Evolutionary conservation across 2,329 filamentous ascomycete genomes (phyloP).

Genomic region (Stachybotrys chlorohalonatus): DNA sequence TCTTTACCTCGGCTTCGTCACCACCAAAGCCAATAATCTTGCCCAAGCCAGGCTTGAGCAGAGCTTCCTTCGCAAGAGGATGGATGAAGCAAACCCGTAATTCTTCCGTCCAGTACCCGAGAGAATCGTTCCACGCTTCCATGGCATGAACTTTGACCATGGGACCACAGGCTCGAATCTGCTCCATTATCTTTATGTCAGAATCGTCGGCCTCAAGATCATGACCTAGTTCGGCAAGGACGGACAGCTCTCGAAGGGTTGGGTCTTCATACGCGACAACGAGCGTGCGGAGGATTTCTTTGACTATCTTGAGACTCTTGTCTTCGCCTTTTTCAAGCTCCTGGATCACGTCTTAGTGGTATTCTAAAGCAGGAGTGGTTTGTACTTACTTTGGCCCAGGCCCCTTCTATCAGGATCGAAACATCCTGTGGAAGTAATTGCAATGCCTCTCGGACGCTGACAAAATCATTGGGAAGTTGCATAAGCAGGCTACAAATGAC

Average conservation of each 20-base stretch:
- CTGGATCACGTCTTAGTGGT: constrained; percentile 1
- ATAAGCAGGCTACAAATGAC: neutral
- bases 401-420: constrained; percentile 1
- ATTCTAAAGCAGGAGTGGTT: neutral
- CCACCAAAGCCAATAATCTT: constrained; percentile 3
- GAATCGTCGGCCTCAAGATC: constrained; percentile 1
- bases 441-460: neutral
- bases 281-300: constrained; percentile 7
- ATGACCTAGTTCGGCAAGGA: constrained; percentile 4
- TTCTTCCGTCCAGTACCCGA: neutral
- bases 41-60: constrained; percentile 2
- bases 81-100: constrained; percentile 4
- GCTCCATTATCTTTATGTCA: constrained; percentile 3
- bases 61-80: constrained; percentile 3
- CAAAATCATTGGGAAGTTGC: neutral
- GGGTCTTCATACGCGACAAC: constrained; percentile 5
- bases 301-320: constrained; percentile 3
- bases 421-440: constrained; percentile 4
- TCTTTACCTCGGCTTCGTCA: constrained; percentile 2
- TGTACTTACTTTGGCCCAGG: constrained; percentile 3
- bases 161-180: constrained; percentile 5
- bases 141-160: constrained; percentile 1
- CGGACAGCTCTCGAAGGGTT: constrained; percentile 3
- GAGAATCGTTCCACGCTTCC: neutral
- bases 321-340: constrained; percentile 3